Evolutionary conservation across 1,284 basidiomycete species (phyloP).

Genomic region (Pascua guehoae): DNA sequence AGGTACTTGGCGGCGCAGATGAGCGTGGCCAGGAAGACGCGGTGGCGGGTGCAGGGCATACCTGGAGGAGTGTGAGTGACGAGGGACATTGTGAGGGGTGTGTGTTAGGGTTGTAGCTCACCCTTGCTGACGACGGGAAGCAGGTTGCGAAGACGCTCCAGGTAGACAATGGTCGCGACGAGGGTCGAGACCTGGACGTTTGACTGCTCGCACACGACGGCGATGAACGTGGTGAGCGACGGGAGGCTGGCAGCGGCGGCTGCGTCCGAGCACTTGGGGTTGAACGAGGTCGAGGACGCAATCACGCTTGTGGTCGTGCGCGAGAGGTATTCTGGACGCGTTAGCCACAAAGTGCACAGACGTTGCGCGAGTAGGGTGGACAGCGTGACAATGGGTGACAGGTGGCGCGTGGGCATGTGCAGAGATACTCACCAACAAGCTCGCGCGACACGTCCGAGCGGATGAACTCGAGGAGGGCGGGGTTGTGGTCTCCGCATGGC

Average conservation of each 20-base stretch:
- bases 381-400: background rate
- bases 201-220: conserved; percentile 74
- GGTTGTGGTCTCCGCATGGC: conserved; percentile 65
- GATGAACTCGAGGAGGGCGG: conserved; percentile 72
- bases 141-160: conserved; percentile 77
- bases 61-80: conserved; percentile 52
- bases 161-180: conserved; percentile 86
- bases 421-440: conserved; percentile 61
- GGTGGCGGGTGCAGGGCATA: conserved; percentile 88
- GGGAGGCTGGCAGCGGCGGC: conserved; percentile 60
- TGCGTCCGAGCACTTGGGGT: conserved; percentile 24
- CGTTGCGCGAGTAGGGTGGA: background rate
- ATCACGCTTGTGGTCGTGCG: conserved; percentile 48
- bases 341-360: background rate
- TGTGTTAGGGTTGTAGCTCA: conserved; percentile 32
- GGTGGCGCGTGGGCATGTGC: background rate
- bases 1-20: conserved; percentile 97
- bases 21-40: conserved; percentile 91
- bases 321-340: conserved; percentile 43
- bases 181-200: conserved; percentile 91
- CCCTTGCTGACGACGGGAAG: conserved; percentile 84
- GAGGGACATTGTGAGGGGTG: background rate
- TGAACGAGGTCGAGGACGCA: conserved; percentile 43
- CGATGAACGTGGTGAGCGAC: conserved; percentile 81
- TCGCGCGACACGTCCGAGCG: conserved; percentile 69